These are phyloP conservation scores for Clonostachys rhizophaga DNA, from an alignment of 2,329 filamentous ascomycete species.

Conservation along the genomic window DNA sequence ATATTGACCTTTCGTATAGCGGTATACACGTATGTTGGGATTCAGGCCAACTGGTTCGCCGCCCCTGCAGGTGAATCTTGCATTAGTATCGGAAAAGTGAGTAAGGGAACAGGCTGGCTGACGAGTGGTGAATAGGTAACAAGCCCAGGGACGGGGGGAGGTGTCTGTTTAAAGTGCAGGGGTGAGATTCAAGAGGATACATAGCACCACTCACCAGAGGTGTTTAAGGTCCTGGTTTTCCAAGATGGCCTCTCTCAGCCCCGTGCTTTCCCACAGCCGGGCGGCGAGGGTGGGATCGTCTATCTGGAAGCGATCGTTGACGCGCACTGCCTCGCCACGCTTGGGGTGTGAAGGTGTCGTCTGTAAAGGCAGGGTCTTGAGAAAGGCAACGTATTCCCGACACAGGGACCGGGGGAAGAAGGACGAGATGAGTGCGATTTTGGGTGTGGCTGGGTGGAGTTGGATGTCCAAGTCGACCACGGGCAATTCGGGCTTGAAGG, in stretches of 20 bases:
- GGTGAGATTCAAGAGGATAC: no score
- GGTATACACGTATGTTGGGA: slow-evolving; percentile 84
- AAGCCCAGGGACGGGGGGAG: not conserved
- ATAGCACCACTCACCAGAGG: slow-evolving; percentile 37
- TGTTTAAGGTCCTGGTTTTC: slow-evolving; percentile 23
- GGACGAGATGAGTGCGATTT: slow-evolving; percentile 68
- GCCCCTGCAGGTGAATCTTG: slow-evolving; percentile 51
- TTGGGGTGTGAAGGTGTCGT: slow-evolving; percentile 79
- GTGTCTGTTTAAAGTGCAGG: not conserved
- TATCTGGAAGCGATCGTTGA: slow-evolving; percentile 87
- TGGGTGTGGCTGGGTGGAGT: slow-evolving; percentile 42
- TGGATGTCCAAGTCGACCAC: slow-evolving; percentile 58
- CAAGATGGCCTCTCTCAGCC: slow-evolving; percentile 57
- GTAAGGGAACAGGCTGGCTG: not conserved
- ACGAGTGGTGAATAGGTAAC: not conserved
- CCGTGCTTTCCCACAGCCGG: slow-evolving; percentile 72
- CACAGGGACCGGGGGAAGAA: slow-evolving; percentile 75
- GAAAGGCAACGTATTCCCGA: slow-evolving; percentile 70
- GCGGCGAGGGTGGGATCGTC: slow-evolving; percentile 71
- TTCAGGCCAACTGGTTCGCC: slow-evolving; percentile 81
- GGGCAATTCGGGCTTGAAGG: slow-evolving; percentile 64
- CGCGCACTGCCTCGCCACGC: slow-evolving; percentile 73
- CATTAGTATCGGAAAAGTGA: not conserved
- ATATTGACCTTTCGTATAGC: slow-evolving; percentile 81
- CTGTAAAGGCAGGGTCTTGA: slow-evolving; percentile 62